These are phyloP conservation scores for Phytophthora syringae DNA, from an alignment of 352 stramenopile species.

Conservation along the genomic window DNA sequence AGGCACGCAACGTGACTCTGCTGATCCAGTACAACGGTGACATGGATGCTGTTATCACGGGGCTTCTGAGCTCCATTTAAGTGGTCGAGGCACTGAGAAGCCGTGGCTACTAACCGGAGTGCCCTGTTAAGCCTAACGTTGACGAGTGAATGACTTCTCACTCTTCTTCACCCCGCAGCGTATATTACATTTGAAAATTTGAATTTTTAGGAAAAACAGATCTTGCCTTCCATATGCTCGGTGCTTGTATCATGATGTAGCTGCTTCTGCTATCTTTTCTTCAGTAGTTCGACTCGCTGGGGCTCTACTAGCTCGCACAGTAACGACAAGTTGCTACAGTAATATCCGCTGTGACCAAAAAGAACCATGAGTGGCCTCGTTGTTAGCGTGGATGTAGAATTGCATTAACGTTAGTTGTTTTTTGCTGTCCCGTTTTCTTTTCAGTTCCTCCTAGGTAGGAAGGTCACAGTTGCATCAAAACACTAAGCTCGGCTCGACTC, in stretches of 20 bases:
- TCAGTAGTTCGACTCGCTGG: conserved; percentile 50
- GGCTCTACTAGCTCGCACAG: conserved; percentile 52
- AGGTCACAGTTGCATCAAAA: no score
- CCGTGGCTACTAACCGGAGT: conserved; percentile 16
- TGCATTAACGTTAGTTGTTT: conserved; percentile 2
- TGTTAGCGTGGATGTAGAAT: conserved; percentile 76
- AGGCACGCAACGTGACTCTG: conserved; percentile 57
- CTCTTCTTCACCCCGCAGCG: conserved; percentile 13
- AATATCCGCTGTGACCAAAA: conserved; percentile 61
- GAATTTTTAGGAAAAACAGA: conserved; percentile 17
- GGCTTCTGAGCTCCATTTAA: conserved; percentile 39
- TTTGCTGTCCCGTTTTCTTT: no score
- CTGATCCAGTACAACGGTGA: conserved; percentile 67
- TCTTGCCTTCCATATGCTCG: not conserved
- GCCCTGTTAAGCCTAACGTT: not conserved
- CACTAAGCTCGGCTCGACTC: no score
- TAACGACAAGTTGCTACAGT: conserved; percentile 46
- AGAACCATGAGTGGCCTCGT: conserved; percentile 48
- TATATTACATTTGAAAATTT: conserved; percentile 47
- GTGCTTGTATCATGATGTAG: not conserved
- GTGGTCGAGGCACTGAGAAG: conserved; percentile 2
- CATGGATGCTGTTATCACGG: conserved; percentile 70
- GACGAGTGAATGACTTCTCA: not conserved
- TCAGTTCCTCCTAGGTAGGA: no score
- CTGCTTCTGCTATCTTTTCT: conserved; percentile 21